A percentile compares a stretch with the other conserved stretches of the same genome.
Conservation (phyloP, 2,329 filamentous ascomycete species). For the Aotearoamyces nothofagi region DNA sequence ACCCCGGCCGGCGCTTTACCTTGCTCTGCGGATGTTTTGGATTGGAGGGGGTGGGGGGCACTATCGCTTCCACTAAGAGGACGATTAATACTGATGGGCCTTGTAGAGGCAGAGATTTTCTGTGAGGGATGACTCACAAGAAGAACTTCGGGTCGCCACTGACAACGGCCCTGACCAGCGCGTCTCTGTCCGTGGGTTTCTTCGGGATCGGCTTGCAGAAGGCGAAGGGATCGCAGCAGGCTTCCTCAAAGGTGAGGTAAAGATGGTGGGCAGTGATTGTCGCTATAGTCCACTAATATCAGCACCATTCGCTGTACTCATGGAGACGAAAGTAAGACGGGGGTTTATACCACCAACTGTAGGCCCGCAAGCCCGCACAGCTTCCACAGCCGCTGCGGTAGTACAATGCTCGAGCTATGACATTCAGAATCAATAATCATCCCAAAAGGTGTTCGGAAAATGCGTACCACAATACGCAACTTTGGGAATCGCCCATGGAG, state of each 20-base stretch:
- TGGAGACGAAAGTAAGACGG: constrained; percentile 8
- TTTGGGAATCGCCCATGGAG: constrained; percentile 64
- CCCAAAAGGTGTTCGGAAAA: no score
- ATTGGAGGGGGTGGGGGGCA: constrained; percentile 43
- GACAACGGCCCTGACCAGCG: constrained; percentile 38
- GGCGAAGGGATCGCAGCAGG: constrained; percentile 49
- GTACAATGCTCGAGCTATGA: constrained; percentile 95
- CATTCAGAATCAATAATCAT: no score
- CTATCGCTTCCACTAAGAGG: constrained; percentile 37
- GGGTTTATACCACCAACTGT: constrained; percentile 45
- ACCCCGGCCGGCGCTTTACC: constrained; percentile 51
- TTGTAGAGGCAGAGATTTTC: constrained; percentile 14
- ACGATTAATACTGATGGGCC: constrained; percentile 43
- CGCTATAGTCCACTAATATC: constrained; percentile 21
- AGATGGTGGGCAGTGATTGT: constrained; percentile 84
- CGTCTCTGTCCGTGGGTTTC: constrained; percentile 32
- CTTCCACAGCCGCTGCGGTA: constrained; percentile 64
- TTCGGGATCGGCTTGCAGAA: constrained; percentile 53
- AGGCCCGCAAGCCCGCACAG: constrained; percentile 61
- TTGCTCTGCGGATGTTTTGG: constrained; percentile 36
- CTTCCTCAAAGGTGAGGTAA: constrained; percentile 64
- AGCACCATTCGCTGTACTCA: constrained; percentile 3
- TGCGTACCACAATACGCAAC: constrained; percentile 50
- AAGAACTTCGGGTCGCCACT: constrained; percentile 53
- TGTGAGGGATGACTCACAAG: constrained; percentile 25